Base-by-base conservation (phyloP, 345 rosid species). In the Heritiera fomes region DNA sequence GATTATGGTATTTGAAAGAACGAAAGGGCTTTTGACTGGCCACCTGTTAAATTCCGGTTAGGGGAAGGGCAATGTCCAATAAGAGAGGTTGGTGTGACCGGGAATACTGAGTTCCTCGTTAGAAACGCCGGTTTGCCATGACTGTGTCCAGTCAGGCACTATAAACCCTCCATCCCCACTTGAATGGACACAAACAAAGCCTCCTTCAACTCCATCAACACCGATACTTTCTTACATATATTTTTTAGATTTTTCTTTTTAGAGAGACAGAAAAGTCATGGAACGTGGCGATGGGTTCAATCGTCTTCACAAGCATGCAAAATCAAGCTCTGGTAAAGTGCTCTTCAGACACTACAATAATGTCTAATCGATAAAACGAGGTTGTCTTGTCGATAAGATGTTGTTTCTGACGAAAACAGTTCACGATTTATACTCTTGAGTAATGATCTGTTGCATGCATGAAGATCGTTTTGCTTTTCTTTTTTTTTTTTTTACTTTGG, bases 61-160 rank as follows among this genome's bases (percentile, higher is more conserved):
- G 66, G 56, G 56, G 43, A 14, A 45, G 15, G 8, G 43, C 15
- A 7, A 8, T 5, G 53, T 34, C 73, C 71, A 64, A 77, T 50
- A 7, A 53, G 65, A 77, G 64, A 50, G 32, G 65, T 15, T 20
- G 71, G 47, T 66, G 49, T 66, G 50, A 77, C 79, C 73, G 73
- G 79, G 73, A 66, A 77, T 65, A 53, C n/a, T 15, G 43, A 20
- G 65, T 77, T 66, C 79, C 73, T 66, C 79, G 73, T 53, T 40
- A 38, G 41, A 47, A 75, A 61, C 78, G 70, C 78, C 63, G 52
- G 63, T 77, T 34, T 0, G 49, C 28, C 62, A 64, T 50, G 72
- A 76, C 17, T 1, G 46, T 32, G 30, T 17, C 3, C 0, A n/a
- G 49, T 6, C 0, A n/a, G 49, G 49, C 32, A n/a, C 73, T 66